These are phyloP conservation scores for Cyberlindnera americana DNA, from an alignment of 805 yeast genomes.

Conservation along the genomic window DNA sequence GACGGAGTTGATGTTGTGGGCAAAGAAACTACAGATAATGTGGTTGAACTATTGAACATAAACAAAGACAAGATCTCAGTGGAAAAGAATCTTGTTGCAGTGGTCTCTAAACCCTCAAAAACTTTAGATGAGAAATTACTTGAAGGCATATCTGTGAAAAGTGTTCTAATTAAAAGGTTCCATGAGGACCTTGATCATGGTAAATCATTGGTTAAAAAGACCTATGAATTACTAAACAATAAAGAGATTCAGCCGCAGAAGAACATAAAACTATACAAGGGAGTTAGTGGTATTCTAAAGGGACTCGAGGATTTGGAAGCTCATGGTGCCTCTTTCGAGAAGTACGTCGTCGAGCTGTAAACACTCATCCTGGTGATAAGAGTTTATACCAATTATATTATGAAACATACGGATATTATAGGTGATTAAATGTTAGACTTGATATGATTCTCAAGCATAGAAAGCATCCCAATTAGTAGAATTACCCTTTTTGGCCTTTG, in stretches of 20 bases:
- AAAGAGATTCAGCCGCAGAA: conserved; percentile 33
- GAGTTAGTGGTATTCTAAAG: conserved; percentile 31
- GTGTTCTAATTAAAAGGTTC: conserved; percentile 38
- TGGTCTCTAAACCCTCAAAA: conserved; percentile 36
- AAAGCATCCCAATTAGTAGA: too few relatives aligned
- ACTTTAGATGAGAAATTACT: conserved; percentile 21
- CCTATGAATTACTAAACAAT: conserved; percentile 30
- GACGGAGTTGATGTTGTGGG: conserved; percentile 45
- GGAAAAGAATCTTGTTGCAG: conserved; percentile 34
- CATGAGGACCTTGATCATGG: conserved; percentile 42
- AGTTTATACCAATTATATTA: too few relatives aligned
- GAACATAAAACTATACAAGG: conserved; percentile 34
- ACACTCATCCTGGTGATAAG: not conserved
- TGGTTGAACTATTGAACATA: conserved; percentile 30
- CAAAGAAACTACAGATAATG: conserved; percentile 34
- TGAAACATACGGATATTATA: too few relatives aligned
- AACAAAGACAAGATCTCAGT: conserved; percentile 7
- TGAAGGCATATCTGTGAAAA: conserved; percentile 28
- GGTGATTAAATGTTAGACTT: too few relatives aligned
- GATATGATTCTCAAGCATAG: too few relatives aligned
- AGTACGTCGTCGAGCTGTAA: conserved; percentile 35
- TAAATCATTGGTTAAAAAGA: conserved; percentile 30
- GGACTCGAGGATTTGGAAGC: conserved; percentile 39
- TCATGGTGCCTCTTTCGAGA: conserved; percentile 41
- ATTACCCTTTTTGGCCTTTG: too few relatives aligned